A percentile compares a stretch with the other conserved stretches of the same genome.
Conservation (phyloP, 163 green algal species). For the Scenedesmus sp. region DNA sequence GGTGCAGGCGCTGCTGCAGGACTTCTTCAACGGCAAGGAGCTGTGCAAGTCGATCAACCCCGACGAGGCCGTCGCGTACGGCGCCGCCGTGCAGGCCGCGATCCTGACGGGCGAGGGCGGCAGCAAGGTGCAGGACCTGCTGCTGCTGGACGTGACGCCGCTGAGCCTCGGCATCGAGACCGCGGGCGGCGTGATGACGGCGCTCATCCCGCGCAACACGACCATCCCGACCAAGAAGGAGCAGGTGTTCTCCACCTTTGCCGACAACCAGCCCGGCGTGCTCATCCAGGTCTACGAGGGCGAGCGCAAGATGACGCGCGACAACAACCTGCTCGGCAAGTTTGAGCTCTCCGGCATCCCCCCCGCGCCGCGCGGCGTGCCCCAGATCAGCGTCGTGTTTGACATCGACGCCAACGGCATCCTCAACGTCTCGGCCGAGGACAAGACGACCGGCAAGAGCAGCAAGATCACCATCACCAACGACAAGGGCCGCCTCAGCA, state of each 20-base stretch:
- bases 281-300: constrained; percentile 95
- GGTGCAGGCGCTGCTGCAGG: constrained; percentile 91
- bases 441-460: constrained; percentile 91
- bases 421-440: constrained; percentile 94
- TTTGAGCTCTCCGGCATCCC: constrained; percentile 97
- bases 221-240: constrained; percentile 99
- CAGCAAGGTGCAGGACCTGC: constrained; percentile 85
- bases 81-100: constrained; percentile 90
- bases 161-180: constrained; percentile 96
- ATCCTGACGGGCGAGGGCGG: constrained; percentile 80
- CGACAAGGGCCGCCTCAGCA: constrained; percentile 82
- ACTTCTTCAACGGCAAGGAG: constrained; percentile 99
- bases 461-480: constrained; percentile 89
- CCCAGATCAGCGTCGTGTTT: constrained; percentile 94
- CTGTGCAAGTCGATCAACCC: constrained; percentile 99
- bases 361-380: constrained; percentile 90
- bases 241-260: constrained; percentile 98
- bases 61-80: constrained; percentile 98
- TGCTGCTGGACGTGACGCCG: constrained; percentile 97
- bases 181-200: constrained; percentile 93
- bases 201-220: constrained; percentile 96
- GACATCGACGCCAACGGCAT: constrained; percentile 97
- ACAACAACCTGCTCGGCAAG: constrained; percentile 98
- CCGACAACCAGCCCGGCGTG: constrained; percentile 94
- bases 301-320: constrained; percentile 88